Base-by-base conservation (phyloP, 108 stramenopile species). In the Nitzschia putrida region DNA sequence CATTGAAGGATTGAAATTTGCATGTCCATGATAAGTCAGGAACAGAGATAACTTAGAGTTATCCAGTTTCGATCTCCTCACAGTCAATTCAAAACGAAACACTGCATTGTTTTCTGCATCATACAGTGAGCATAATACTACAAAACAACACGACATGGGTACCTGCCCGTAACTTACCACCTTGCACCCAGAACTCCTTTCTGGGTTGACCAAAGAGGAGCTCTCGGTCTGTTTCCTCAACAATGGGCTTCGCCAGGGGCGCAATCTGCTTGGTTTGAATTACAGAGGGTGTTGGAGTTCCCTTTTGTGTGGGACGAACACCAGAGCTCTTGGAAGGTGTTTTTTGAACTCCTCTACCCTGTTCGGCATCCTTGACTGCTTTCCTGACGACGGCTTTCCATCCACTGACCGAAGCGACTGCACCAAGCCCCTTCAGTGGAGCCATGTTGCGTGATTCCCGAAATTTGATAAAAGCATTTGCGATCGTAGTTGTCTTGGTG, bases 321-420 rank as follows among this genome's bases (percentile, higher is more conserved):
- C 53, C 66, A 37, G 52, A 18, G 34, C 39, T 66, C 9, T 39
- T 18, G 1, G 43, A 41, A 21, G 61, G 43, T 8, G 43, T 63
- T 0, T 44, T 4, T 3, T 10, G 23, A 3, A 63, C 61, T 3
- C 43, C 43, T 23, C 8, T 12, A 18, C 52, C 69, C 22, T 64
- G 38, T 13, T 70, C 77, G 24, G 54, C 8, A 0, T 66, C 57
- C 26, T 47, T 51, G 11, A 56, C 57, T 20, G 58, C 58, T 34
- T 76, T 80, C 38, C 83, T 34, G 10, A 81, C 78, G 21, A 76
- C 52, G 7, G 73, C 77, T 44, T 85, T 85, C 84, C 84, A 85
- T 38, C 80, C 81, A 63, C 70, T 76, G 21, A 82, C 71, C 1
- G 78, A 76, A 21, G 85, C 80, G 38, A 82, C 82, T 10, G 81